Base-by-base conservation (phyloP, 495 filamentous ascomycete species). In the Clavariopsis aquatica region DNA sequence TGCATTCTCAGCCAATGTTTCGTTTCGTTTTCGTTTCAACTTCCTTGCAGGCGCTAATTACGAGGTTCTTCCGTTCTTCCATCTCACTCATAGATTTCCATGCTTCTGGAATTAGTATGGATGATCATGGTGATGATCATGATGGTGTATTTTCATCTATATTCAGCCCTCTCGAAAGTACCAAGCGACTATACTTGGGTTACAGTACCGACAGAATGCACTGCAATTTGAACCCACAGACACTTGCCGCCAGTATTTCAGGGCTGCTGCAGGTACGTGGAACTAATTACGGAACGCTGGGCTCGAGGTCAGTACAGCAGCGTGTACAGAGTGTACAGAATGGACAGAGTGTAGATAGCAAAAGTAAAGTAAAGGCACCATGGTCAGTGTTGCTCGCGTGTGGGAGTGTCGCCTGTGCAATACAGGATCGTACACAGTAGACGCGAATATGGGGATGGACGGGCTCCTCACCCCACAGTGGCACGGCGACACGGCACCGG, bases 251-350 rank as follows among this genome's bases (percentile, higher is more conserved):
- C 7, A 22, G 24, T n/a, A 49, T 13, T 9, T 23, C 29, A 43
- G 31, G 8, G 31, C 31, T 43, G 53, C 28, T 57, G 53, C 53
- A 57, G 53, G 53, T 57, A 57, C 53, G 53, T 31, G 53, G 20
- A 12, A 6, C 53, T 26, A 24, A 57, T 43, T 57, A 36, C 45
- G 53, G 53, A 57, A n/a, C n/a, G 8, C 53, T n/a, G 17, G 34
- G 3, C 53, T 38, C 17, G 9, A 41, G 3, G 29, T 57, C n/a
- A 19, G 53, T 41, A 36, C 20, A n/a, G n/a, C n/a, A n/a, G n/a
- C n/a, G n/a, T n/a, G n/a, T n/a, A n/a, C n/a, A n/a, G n/a, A n/a
- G n/a, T n/a, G n/a, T n/a, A n/a, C n/a, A n/a, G n/a, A n/a, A n/a
- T n/a, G n/a, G n/a, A n/a, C n/a, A n/a, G n/a, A n/a, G n/a, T n/a